phyloP scores from a whole-genome alignment of 352 stramenopile species.

The Albugo candida region DNA sequence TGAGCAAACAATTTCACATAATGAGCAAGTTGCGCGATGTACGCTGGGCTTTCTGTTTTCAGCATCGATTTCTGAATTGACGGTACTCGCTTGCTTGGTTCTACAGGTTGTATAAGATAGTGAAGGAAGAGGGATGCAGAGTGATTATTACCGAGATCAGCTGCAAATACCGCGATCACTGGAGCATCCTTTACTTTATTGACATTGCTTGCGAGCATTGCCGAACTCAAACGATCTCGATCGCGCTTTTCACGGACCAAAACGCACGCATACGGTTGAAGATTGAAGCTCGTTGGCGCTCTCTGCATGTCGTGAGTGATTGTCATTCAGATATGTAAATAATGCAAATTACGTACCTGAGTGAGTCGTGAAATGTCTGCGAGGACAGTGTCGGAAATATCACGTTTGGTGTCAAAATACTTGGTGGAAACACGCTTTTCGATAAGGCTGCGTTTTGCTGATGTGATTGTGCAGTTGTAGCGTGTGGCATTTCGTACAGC shows the following conservation, averaged over 20 bases:
- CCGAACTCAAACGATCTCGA: slow-evolving; percentile 37
- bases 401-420: no score
- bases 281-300: slow-evolving; percentile 65
- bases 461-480: no score
- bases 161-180: slow-evolving; percentile 59
- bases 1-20: slow-evolving; percentile 48
- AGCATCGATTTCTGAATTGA: slow-evolving; percentile 45
- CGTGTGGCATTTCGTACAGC: no score
- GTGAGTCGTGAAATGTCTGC: slow-evolving; percentile 41
- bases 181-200: slow-evolving; percentile 58
- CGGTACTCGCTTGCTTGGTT: slow-evolving; percentile 50
- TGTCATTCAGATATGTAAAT: not conserved
- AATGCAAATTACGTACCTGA: slow-evolving; percentile 13
- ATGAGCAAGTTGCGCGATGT: slow-evolving; percentile 36
- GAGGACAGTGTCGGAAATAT: slow-evolving; percentile 31
- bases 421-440: no score
- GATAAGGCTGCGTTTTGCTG: no score
- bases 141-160: slow-evolving; percentile 26
- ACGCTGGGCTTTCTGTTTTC: slow-evolving; percentile 23
- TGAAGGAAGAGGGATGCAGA: not conserved
- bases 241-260: slow-evolving; percentile 48
- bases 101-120: slow-evolving; percentile 9
- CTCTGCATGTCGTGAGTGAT: slow-evolving; percentile 15
- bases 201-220: slow-evolving; percentile 61
- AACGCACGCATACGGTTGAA: slow-evolving; percentile 56